Evolutionary conservation across 768 basidiomycete species (phyloP), one percentile per base, ranked within the genome.

Genomic region (Mycena capillaripes): DNA sequence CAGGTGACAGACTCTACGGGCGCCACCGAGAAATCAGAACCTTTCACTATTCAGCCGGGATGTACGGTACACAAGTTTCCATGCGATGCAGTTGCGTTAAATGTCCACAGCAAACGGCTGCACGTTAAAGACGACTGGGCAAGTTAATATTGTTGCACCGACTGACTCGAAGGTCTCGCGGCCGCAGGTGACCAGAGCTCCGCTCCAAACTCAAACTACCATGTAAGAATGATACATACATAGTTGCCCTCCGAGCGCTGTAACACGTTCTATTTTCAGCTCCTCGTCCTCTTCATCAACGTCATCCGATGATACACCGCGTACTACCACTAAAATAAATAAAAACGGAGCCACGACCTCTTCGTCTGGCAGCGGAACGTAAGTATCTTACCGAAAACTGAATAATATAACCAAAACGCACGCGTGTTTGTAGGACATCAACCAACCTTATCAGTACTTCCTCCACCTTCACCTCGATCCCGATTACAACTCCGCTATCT

Each of bases 1-100:
- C 69, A 58, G 27, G 44, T 70, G 23, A 56, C 42, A 4, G 61
- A 64, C 46, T 63, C 56, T 10, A 57, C 46, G 34, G 69, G 69
- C 23, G 55, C 23, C 0, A 36, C 14, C n/a, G 61, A 42, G 32
- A 38, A 32, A 2, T 64, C 61, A 27, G 42, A 64, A 23, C 19
- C 55, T 1, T 56, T 70, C 23, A 59, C 30, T 3, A 40, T 70
- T 23, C 40, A 70, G 46, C 27, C 69, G 8, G 69, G 69, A 58
- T 27, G 62, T 70, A 38, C 1, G 68, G 9, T 3, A 12, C 30
- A 11, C 4, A 11, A 7, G 7, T 16, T 27, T 50, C 10, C 25
- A 25, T 50, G 34, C 32, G 27, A 14, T 44, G 9, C 7, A 32
- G 42, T 7, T 29, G 27, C 14, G 17, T 19, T 50, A 32, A 48